These are phyloP conservation scores for Fraxinus anomala DNA, from an alignment of 257 asterid species.

Conservation along the genomic window DNA sequence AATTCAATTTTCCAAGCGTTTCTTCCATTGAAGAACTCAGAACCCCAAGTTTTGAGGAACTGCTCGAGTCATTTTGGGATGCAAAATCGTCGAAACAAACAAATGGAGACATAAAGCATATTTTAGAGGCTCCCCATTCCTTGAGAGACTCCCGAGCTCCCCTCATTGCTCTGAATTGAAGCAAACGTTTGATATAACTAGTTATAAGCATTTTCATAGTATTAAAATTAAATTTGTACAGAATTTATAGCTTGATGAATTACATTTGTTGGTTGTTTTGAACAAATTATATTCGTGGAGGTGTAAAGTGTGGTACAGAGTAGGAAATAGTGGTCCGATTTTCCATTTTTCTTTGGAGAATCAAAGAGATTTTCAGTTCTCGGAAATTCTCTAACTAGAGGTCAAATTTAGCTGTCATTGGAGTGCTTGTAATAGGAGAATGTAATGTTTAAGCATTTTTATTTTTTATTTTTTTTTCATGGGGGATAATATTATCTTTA, in stretches of 20 bases:
- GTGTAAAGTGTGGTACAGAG: not conserved
- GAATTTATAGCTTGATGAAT: not conserved
- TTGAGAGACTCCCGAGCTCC: slow-evolving; percentile 78
- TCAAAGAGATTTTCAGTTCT: not conserved
- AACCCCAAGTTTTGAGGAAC: slow-evolving; percentile 81
- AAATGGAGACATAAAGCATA: slow-evolving; percentile 76
- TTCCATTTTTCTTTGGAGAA: no score
- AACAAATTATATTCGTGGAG: not conserved
- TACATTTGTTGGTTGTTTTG: not conserved
- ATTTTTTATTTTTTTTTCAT: no score
- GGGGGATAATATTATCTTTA: no score
- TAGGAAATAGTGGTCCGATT: not conserved
- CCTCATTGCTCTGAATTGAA: slow-evolving; percentile 68
- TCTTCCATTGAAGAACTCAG: slow-evolving; percentile 84
- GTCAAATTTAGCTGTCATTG: not conserved
- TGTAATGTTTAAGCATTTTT: not conserved
- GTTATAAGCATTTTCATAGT: not conserved
- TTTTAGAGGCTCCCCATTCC: slow-evolving; percentile 55
- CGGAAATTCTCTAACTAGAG: not conserved
- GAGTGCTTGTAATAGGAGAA: not conserved
- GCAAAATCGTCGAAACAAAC: slow-evolving; percentile 66
- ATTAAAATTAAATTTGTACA: not conserved
- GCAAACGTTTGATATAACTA: not conserved
- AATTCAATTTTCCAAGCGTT: slow-evolving; percentile 64
- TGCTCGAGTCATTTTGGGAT: slow-evolving; percentile 80